Base-by-base conservation (phyloP, 2,329 filamentous ascomycete species). In the Ophiosphaerella korrae region DNA sequence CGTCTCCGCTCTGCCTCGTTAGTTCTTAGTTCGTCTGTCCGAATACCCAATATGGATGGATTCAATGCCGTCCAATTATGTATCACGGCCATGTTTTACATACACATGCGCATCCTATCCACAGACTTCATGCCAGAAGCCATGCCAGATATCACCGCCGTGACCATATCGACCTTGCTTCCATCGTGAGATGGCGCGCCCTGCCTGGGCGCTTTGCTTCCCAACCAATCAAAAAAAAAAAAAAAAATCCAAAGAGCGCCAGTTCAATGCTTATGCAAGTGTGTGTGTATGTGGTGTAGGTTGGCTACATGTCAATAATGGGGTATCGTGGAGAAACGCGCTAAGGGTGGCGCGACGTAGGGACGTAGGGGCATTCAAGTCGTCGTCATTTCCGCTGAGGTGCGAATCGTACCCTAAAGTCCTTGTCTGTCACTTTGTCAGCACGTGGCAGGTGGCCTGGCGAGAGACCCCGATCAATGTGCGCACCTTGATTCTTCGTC, bases 401-500 rank as follows among this genome's bases (percentile, higher is more conserved):
- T 13, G 71, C 67, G 47, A 78, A 79, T 24, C 76, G 71, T 58
- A 78, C 73, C 35, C 77, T 66, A 48, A 80, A 79, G 38, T 76
- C 74, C 48, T 79, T 79, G 54, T 79, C 77, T 79, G 39, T 11
- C n/a, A 11, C 4, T 3, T 11, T 18, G 45, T 66, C 39, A 65
- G 57, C 45, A 32, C 9, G 1, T 11, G 18, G 5, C 45, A 32
- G 11, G 1, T 11, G 18, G 5, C 16, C 0, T 5, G 2, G 11
- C 11, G 18, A 5, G n/a, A 6, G 26, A 9, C 3, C 2, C 3
- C 8, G 26, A 7, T 7, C 26, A 29, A 7, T 29, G 26, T 29
- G 5, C 26, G 36, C 31, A 75, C 83, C 82, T 54, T 85, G 79
- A 58, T 81, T 82, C 66, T 82, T 80, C 26, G 89, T 81, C 67